These are phyloP conservation scores for Epichloe amarillans DNA, from an alignment of 2,329 filamentous ascomycete species.

Conservation along the genomic window DNA sequence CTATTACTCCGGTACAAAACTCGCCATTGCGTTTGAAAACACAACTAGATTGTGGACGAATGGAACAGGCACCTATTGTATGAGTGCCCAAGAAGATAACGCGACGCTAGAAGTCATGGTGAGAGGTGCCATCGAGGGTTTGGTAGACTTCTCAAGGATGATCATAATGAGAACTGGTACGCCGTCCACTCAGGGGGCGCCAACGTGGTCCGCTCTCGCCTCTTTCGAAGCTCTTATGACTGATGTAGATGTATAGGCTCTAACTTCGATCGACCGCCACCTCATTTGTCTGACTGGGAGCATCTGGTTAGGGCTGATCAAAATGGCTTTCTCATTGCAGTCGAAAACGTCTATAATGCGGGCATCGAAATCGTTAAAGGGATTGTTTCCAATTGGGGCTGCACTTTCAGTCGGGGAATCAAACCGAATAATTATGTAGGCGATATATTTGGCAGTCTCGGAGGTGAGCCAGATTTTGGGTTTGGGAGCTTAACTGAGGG, in stretches of 20 bases:
- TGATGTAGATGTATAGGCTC: constrained; percentile 27
- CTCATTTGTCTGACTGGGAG: constrained; percentile 38
- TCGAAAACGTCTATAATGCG: constrained; percentile 53
- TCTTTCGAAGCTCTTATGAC: background rate
- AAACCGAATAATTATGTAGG: constrained; percentile 52
- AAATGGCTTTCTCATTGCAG: constrained; percentile 48
- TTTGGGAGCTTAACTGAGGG: constrained; percentile 33
- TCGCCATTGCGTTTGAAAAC: constrained; percentile 52
- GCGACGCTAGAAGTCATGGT: constrained; percentile 53
- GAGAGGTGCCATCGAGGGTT: constrained; percentile 39
- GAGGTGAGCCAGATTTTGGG: constrained; percentile 53
- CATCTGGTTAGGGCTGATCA: constrained; percentile 48
- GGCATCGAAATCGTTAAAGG: constrained; percentile 52
- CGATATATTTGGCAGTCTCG: constrained; percentile 57
- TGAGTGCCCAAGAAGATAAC: constrained; percentile 61
- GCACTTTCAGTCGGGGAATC: constrained; percentile 43
- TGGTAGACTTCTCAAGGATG: constrained; percentile 52
- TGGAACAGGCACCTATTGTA: constrained; percentile 53
- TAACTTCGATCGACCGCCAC: constrained; percentile 58
- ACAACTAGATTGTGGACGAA: constrained; percentile 53
- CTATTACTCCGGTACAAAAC: constrained; percentile 50
- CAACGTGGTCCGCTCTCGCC: background rate
- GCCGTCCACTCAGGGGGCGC: constrained; percentile 1
- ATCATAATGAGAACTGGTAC: constrained; percentile 52
- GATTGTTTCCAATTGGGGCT: constrained; percentile 48